Base-by-base conservation (phyloP, 345 rosid species). In the Capsella bursapastoris region DNA sequence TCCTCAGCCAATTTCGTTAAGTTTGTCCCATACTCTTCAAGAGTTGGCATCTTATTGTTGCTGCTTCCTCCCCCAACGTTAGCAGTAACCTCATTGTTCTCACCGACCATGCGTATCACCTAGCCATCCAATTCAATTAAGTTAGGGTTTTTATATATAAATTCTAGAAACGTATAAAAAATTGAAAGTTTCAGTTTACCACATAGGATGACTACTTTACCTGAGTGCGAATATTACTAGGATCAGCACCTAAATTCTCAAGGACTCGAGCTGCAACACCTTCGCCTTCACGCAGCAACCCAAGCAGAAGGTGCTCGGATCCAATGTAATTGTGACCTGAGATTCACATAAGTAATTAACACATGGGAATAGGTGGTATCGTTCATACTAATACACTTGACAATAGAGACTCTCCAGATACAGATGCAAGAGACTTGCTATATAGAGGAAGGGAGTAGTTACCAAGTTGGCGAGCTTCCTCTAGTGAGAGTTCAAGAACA, bases 91-190 rank as follows among this genome's bases (percentile, higher is more conserved):
- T 85, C 90, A 63, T 95, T 88, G 84, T 90, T 91, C 87, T 95
- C 99, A 32, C 98, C 99, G 43, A 95, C 99, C 99, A 95, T 95
- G 43, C 99, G 92, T 64, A 95, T 92, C 56, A 95, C 99, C 99
- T 95, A 78, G 61, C 63, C 74, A 68, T 55, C 66, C 77, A 78
- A 79, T 45, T 13, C 58, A 69, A 11, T 37, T 52, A 68, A 49
- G 35, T 43, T 58, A 25, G 44, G 13, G 53, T 9, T n/a, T 10
- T 4, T 29, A 13, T 35, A 5, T 18, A 72, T 2, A 64, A 73
- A 4, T 32, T 44, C 1, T 6, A 22, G 50, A 7, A 10, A 7
- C 2, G 11, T 43, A 55, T 16, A 22, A 71, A 50, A 8, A 45
- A 48, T 1, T 15, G 35, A 29, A 57, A 0, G 4, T 48, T 37